Conservation (phyloP, 2,329 filamentous ascomycete species). For the Talaromyces sp. region DNA sequence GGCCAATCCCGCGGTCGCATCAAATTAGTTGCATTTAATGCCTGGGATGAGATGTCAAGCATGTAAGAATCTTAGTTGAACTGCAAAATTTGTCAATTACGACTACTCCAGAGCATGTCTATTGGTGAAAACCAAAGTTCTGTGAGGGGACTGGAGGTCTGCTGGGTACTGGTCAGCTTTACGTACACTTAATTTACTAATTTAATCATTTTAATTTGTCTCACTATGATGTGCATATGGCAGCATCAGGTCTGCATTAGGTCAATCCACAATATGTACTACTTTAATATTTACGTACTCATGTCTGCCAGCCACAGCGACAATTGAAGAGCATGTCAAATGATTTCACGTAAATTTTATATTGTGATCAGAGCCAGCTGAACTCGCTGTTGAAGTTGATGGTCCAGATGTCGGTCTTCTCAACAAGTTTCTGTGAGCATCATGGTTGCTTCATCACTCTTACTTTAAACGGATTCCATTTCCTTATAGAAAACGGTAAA, state of each 20-base stretch:
- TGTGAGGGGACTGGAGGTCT: neutral
- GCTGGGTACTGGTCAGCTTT: neutral
- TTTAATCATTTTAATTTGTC: neutral
- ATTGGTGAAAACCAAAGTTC: neutral
- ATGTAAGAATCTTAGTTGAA: neutral
- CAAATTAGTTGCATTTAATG: neutral
- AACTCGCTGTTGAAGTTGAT: neutral
- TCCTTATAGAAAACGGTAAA: neutral
- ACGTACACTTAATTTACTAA: neutral
- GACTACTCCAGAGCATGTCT: neutral
- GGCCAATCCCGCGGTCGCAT: neutral
- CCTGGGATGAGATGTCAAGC: neutral
- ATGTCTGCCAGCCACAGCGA: neutral
- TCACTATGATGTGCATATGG: neutral
- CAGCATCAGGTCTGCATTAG: neutral
- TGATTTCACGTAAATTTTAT: neutral
- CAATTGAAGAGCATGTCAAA: too few species aligned
- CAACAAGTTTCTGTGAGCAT: neutral
- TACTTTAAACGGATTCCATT: neutral
- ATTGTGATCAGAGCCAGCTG: neutral
- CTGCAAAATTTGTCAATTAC: neutral
- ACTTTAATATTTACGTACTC: neutral
- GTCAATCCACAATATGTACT: neutral
- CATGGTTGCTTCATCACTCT: neutral
- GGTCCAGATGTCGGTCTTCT: neutral